Evolutionary conservation across 2,329 filamentous ascomycete genomes (phyloP).

Genomic region (Microdochium paspali): DNA sequence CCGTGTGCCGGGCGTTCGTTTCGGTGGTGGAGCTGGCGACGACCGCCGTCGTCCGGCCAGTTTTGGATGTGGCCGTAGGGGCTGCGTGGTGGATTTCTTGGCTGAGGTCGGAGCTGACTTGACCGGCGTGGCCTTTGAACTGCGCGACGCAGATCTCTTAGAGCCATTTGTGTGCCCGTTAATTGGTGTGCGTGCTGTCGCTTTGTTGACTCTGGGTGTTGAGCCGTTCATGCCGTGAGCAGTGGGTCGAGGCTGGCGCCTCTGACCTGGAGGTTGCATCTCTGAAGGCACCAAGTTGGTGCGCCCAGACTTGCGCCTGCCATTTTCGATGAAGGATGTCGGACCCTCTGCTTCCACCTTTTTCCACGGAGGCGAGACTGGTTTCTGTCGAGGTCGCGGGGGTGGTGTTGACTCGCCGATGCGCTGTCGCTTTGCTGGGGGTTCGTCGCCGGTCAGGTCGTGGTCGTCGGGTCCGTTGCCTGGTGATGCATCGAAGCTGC

Average conservation of each 20-base stretch:
- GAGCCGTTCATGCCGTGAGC: constrained; percentile 14
- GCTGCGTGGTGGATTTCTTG: neutral
- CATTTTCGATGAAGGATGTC: constrained; percentile 71
- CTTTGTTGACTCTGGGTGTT: neutral
- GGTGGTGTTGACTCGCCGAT: constrained; percentile 37
- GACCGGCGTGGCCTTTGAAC: constrained; percentile 17
- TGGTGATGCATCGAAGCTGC: constrained; percentile 3
- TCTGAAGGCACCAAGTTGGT: constrained; percentile 49
- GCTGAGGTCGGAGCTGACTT: constrained; percentile 8
- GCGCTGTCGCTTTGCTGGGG: constrained; percentile 56
- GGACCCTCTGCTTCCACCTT: constrained; percentile 76
- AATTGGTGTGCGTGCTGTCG: constrained; percentile 13
- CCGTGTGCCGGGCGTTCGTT: constrained; percentile 30
- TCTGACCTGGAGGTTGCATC: constrained; percentile 36
- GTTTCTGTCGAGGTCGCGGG: constrained; percentile 29
- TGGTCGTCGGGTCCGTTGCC: neutral
- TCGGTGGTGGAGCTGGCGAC: constrained; percentile 27
- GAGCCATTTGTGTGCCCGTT: constrained; percentile 19
- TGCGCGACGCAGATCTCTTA: constrained; percentile 19
- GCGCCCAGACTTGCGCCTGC: constrained; percentile 57
- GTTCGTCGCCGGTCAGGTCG: constrained; percentile 1
- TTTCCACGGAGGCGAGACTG: constrained; percentile 87
- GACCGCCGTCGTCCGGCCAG: constrained; percentile 24
- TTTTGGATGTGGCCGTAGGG: neutral
- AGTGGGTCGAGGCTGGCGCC: constrained; percentile 40